Evolutionary conservation across 371 early-diverging fungal species (phyloP).

Genomic region (Apophysomyces variabilis): DNA sequence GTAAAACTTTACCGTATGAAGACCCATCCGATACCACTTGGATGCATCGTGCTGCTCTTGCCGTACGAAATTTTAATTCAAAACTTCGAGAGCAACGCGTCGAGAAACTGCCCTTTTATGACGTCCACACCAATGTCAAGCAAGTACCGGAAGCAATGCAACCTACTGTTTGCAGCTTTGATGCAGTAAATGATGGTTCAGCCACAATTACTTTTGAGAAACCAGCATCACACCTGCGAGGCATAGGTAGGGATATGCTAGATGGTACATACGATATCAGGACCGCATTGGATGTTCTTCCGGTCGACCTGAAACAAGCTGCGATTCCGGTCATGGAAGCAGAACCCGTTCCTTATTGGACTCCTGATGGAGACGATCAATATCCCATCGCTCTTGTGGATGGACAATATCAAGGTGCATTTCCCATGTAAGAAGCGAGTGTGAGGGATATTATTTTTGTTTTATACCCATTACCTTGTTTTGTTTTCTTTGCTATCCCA

Average conservation of each 20-base stretch:
- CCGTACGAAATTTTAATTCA: constrained; percentile 57
- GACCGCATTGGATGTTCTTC: constrained; percentile 2
- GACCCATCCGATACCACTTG: constrained; percentile 30
- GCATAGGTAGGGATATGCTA: neutral
- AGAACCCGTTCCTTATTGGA: constrained; percentile 14
- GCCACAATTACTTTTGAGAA: neutral
- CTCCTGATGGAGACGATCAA: constrained; percentile 28
- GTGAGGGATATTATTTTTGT: neutral
- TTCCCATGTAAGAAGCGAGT: constrained; percentile 47
- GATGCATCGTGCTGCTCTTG: constrained; percentile 61
- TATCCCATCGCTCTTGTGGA: constrained; percentile 58
- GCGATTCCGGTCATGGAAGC: constrained; percentile 16
- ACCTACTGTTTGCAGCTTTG: constrained; percentile 32
- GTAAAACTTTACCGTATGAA: neutral
- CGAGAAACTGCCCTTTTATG: constrained; percentile 61
- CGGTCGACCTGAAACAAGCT: constrained; percentile 11
- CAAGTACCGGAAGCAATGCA: constrained; percentile 67
- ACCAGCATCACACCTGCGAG: neutral
- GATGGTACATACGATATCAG: neutral
- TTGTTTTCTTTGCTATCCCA: neutral
- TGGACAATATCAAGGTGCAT: constrained; percentile 54
- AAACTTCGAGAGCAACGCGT: constrained; percentile 47
- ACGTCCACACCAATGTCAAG: constrained; percentile 75
- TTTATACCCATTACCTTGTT: neutral
- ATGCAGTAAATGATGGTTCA: constrained; percentile 13